These are phyloP conservation scores for Candida tammaniensis DNA, from an alignment of 805 yeast genomes.

Conservation along the genomic window DNA sequence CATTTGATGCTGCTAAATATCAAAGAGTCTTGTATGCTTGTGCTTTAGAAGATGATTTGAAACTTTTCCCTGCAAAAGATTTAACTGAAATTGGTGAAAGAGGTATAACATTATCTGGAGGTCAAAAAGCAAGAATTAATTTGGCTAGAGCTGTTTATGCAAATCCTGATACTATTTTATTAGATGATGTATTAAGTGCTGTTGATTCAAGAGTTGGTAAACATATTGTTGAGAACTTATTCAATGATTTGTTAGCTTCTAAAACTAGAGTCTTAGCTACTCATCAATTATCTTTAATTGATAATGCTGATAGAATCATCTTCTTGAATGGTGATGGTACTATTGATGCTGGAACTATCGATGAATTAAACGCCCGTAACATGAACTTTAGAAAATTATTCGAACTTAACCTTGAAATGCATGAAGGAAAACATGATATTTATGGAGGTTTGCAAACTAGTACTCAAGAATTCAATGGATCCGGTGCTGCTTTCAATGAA, in stretches of 20 bases:
- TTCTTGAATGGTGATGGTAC: slow-evolving; percentile 42
- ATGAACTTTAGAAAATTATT: slow-evolving; percentile 49
- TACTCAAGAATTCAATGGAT: slow-evolving; percentile 5
- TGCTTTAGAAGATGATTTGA: slow-evolving; percentile 38
- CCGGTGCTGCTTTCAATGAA: slow-evolving; percentile 2
- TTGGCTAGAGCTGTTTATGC: slow-evolving; percentile 43
- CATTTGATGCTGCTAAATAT: slow-evolving; percentile 28
- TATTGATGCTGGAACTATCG: slow-evolving; percentile 35
- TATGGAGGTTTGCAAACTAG: neutral
- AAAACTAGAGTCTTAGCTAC: slow-evolving; percentile 42
- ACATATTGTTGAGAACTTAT: slow-evolving; percentile 35
- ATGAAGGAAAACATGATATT: slow-evolving; percentile 11
- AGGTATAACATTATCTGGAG: slow-evolving; percentile 44
- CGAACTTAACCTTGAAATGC: slow-evolving; percentile 33
- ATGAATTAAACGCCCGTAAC: slow-evolving; percentile 34
- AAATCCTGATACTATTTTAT: slow-evolving; percentile 28
- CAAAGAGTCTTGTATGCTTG: slow-evolving; percentile 32
- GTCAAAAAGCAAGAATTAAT: slow-evolving; percentile 44
- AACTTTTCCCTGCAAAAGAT: slow-evolving; percentile 34
- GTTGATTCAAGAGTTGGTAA: slow-evolving; percentile 44
- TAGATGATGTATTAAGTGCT: slow-evolving; percentile 45
- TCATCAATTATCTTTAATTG: slow-evolving; percentile 40
- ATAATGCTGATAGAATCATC: slow-evolving; percentile 35
- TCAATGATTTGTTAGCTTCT: slow-evolving; percentile 29
- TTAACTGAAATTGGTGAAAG: slow-evolving; percentile 44